Evolutionary conservation across 345 rosid species (phyloP).

Genomic region (Geranium rotundifolium): DNA sequence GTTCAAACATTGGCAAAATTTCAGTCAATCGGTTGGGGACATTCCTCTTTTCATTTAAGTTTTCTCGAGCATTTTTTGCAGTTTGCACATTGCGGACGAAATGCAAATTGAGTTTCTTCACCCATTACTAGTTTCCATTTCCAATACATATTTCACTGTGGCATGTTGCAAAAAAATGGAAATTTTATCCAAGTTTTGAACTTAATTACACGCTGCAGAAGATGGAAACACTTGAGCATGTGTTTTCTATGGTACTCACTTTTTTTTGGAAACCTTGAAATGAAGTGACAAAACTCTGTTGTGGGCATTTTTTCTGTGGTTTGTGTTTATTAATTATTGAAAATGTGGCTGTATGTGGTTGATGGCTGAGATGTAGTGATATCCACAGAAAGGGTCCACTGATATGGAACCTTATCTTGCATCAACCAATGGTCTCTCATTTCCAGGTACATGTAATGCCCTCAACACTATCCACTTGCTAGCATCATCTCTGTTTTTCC

Average conservation of each 20-base stretch:
- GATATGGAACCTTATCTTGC: slow-evolving; percentile 30
- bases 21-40: not conserved
- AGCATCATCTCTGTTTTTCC: too few species aligned
- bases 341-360: too few species aligned
- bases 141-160: not conserved
- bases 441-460: too few species aligned
- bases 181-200: not conserved
- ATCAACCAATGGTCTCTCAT: slow-evolving; percentile 28
- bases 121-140: not conserved
- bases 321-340: not conserved
- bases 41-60: not conserved
- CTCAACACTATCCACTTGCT: too few species aligned
- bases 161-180: not conserved
- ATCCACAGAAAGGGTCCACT: slow-evolving; percentile 11
- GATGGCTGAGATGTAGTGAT: too few species aligned
- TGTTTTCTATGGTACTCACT: not conserved
- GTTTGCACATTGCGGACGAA: slow-evolving; percentile 5
- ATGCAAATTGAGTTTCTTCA: slow-evolving; percentile 17
- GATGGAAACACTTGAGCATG: not conserved
- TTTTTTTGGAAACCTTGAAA: not conserved
- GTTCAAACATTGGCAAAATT: slow-evolving; percentile 2
- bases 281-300: not conserved
- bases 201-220: not conserved
- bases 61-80: slow-evolving; percentile 10
- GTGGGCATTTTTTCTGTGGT: not conserved